Evolutionary conservation across 208 protist genomes (phyloP), one percentile per base, ranked within the genome.

Genomic region (Leishmania major): DNA sequence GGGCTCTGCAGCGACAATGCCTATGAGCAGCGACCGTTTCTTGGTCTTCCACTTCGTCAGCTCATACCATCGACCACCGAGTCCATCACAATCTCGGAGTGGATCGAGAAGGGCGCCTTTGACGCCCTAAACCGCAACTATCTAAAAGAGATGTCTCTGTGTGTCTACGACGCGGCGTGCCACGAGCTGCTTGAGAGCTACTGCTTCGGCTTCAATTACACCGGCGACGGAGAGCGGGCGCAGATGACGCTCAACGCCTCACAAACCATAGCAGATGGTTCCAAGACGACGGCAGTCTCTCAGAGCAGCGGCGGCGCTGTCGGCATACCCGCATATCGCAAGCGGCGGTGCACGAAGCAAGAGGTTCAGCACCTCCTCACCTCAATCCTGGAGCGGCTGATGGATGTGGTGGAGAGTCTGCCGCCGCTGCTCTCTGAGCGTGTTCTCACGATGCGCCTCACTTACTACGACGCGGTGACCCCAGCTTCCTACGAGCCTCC

Each of bases 51-150:
- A 66, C 80, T 96, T 15, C 92, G 90, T 51, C 89, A 94, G 77
- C 87, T 96, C 31, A 79, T 95, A 35, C 91, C 89, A 37, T 84
- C 82, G 0, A 93, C 90, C 19, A 71, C 84, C 0, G 91, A 94
- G 81, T 83, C 93, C 5, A 79, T 89, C 22, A 85, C 79, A 3
- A 95, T 95, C 47, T 95, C 90, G 6, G 84, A 88, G 72, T 97
- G 92, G 91, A 91, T 96, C 59, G 92, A 93, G 69, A 90, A 92
- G 47, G 90, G 92, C 72, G 91, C 89, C n/a, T 94, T 97, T 82
- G 92, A 96, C 78, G 94, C 94, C 40, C 84, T 97, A 4, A 95
- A 96, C 70, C 86, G 89, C 49, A 88, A 89, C 55, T 97, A 96
- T 67, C 84, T 97, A 10, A 92, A 95, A 78, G 90, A 96, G 81